phyloP scores from a whole-genome alignment of 805 yeast genomes.

The Metschnikowia corniflorae region DNA sequence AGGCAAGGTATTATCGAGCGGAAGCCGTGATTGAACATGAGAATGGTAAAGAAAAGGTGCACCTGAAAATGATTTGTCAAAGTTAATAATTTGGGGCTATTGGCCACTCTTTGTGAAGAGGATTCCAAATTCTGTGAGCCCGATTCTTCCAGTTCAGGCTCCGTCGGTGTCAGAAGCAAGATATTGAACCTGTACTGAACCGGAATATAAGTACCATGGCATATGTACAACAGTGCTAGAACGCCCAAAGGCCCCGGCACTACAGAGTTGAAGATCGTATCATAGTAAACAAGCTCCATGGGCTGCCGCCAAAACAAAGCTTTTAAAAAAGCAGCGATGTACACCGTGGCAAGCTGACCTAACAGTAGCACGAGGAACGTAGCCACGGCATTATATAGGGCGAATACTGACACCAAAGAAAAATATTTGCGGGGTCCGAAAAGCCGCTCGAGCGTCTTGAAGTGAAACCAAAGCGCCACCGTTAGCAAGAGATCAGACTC shows the following conservation, averaged over 20 bases:
- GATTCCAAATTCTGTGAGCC: too few species aligned
- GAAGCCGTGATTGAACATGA: constrained; percentile 44
- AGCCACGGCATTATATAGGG: constrained; percentile 45
- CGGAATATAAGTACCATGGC: constrained; percentile 35
- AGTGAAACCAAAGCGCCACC: constrained; percentile 45
- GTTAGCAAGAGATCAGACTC: constrained; percentile 54
- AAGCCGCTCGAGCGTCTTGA: constrained; percentile 54
- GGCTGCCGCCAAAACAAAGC: constrained; percentile 4
- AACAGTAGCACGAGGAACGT: constrained; percentile 38
- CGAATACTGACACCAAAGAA: constrained; percentile 42
- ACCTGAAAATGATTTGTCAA: constrained; percentile 39
- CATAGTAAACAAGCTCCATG: constrained; percentile 16
- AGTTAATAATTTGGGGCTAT: constrained; percentile 12
- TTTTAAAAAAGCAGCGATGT: constrained; percentile 33
- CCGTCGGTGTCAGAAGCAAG: constrained; percentile 17
- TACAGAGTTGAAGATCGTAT: constrained; percentile 33
- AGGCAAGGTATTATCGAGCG: constrained; percentile 35
- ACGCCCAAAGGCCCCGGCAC: constrained; percentile 41
- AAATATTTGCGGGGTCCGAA: constrained; percentile 55
- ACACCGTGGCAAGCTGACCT: constrained; percentile 34
- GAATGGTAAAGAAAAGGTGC: constrained; percentile 33
- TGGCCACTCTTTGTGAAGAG: too few species aligned
- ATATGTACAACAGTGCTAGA: constrained; percentile 36
- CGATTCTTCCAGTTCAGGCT: background rate
- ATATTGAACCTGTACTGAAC: constrained; percentile 34